Evolutionary conservation across 768 basidiomycete genomes (phyloP).

Genomic region (Kwoniella bestiolae): DNA sequence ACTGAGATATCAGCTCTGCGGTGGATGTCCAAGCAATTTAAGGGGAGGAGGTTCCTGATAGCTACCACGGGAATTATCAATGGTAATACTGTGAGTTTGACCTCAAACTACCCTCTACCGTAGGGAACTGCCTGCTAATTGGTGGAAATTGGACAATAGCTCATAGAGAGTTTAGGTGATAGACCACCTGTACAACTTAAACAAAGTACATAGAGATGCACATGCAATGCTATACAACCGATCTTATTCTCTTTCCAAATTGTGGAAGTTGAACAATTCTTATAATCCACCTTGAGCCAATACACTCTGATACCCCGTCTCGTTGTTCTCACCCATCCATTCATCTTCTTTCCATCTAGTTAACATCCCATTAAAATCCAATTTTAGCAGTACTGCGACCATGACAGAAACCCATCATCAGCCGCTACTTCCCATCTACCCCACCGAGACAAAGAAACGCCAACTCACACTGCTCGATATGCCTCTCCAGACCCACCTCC

Average conservation of each 20-base stretch:
- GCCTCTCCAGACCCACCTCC: constrained; percentile 60
- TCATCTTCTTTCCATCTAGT: constrained; percentile 42
- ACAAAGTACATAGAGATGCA: constrained; percentile 9
- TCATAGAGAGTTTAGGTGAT: constrained; percentile 35
- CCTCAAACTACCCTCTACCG: not conserved
- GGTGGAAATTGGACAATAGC: constrained; percentile 5
- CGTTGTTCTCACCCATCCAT: not conserved
- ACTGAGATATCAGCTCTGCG: constrained; percentile 94
- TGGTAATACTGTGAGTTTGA: constrained; percentile 60
- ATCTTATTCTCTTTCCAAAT: too few species aligned
- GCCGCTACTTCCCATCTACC: not conserved
- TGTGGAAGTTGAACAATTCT: too few species aligned
- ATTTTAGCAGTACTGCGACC: constrained; percentile 66
- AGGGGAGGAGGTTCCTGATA: constrained; percentile 83
- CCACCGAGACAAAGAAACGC: too few species aligned
- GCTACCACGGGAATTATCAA: constrained; percentile 90
- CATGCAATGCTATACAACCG: constrained; percentile 1
- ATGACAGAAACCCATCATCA: not conserved
- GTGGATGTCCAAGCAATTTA: constrained; percentile 85
- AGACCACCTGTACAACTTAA: constrained; percentile 30
- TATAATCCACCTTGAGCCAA: constrained; percentile 34
- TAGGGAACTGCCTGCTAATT: too few species aligned
- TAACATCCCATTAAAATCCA: constrained; percentile 72
- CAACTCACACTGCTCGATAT: constrained; percentile 69
- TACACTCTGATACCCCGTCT: constrained; percentile 18